Base-by-base conservation (phyloP, 495 filamentous ascomycete species). In the Aspergillus homomorphus region DNA sequence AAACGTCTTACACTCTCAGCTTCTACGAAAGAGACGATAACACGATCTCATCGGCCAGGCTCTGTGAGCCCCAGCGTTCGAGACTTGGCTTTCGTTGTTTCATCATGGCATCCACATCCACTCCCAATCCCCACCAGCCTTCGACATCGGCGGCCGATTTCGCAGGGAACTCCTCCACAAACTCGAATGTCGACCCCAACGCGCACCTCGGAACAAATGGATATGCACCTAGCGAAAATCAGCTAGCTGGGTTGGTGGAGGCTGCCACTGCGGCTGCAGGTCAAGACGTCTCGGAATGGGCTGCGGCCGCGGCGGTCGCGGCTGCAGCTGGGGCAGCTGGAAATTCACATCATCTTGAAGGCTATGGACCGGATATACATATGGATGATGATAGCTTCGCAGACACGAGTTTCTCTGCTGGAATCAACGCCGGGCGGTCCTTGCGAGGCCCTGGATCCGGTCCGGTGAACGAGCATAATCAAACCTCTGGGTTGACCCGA, bases 401-500 rank as follows among this genome's bases (percentile, higher is more conserved):
- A 2, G 75, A 79, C 52, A 54, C 68, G 21, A 65, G 69, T 16
- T 79, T 78, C 38, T 68, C 62, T 1, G 23, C 66, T 6, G 62
- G 68, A 2, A 61, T 73, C 20, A 54, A 64, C 22, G 62, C 61
- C 16, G 70, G 66, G 14, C 68, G 72, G 57, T 67, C 70, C 14
- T 50, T 73, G 42, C 66, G 72, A 46, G 68, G 58, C 14, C 62
- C 63, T 12, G 69, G 63, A 16, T 65, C 70, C 14, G 43, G 50
- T 4, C 58, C 58, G 20, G 54, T 54, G 19, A 71, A 92, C 69
- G 84, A 84, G 59, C 92, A 96, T 68, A 78, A 89, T 30, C 91
- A 96, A 65, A 86, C 91, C 4, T 66, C 85, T 12, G 93, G 93
- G 10, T 76, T 98, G 57, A 70, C 75, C 21, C 62, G 77, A 22